Evolutionary conservation across 306 rosid genomes (phyloP).

Genomic region (Pyrus bretschneideri): DNA sequence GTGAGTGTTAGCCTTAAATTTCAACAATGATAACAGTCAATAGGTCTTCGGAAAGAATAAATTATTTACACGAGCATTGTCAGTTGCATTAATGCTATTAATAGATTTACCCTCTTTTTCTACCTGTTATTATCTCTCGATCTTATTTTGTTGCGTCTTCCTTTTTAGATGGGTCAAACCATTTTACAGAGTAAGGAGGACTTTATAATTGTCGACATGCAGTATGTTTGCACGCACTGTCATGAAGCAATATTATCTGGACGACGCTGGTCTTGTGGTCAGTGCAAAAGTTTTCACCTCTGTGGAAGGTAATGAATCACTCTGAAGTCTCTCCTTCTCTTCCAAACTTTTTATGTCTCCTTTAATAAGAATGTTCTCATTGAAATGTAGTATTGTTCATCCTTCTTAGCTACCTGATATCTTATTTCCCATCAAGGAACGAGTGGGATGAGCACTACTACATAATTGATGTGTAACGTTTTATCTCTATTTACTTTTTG

Average conservation of each 20-base stretch:
- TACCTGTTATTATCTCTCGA: background rate
- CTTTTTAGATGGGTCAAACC: conserved; percentile 40
- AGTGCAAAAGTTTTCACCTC: conserved; percentile 48
- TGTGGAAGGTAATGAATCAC: conserved; percentile 47
- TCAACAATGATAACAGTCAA: background rate
- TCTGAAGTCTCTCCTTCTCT: background rate
- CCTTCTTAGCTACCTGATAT: background rate
- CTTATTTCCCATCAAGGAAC: background rate
- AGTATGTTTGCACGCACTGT: conserved; percentile 44
- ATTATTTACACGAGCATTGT: background rate
- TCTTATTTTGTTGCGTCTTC: conserved; percentile 5
- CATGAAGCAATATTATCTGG: conserved; percentile 42
- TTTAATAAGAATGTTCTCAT: background rate
- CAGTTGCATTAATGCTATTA: background rate
- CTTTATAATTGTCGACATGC: conserved; percentile 51
- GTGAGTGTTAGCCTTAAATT: background rate
- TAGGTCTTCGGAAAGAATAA: background rate
- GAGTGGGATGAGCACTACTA: background rate
- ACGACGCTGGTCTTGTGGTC: conserved; percentile 47
- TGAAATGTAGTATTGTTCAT: background rate
- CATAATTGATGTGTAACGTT: background rate
- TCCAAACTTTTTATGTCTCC: background rate
- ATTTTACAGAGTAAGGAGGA: conserved; percentile 42
- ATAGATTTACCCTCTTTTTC: background rate
- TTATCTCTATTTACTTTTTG: background rate